These are phyloP conservation scores for Chytriomyces sp. DNA, from an alignment of 192 early-diverging fungal genomes.

Conservation along the genomic window DNA sequence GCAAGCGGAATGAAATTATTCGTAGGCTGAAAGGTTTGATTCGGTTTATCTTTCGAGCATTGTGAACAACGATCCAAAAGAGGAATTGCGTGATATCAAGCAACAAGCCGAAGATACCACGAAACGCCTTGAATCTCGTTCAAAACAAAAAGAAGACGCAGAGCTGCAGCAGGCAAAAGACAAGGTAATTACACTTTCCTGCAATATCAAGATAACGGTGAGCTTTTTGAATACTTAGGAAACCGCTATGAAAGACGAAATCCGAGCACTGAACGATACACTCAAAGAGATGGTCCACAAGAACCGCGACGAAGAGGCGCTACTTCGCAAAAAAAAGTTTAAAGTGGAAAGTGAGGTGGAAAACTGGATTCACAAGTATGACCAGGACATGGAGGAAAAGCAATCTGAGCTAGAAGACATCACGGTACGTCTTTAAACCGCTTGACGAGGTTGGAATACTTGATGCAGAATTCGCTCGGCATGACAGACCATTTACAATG, in stretches of 20 bases:
- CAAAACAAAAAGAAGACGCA: constrained; percentile 60
- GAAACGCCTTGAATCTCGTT: constrained; percentile 52
- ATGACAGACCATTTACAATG: constrained; percentile 47
- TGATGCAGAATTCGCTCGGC: neutral
- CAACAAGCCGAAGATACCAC: constrained; percentile 64
- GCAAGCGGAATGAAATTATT: constrained; percentile 57
- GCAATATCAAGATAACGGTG: neutral
- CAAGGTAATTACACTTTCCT: constrained; percentile 33
- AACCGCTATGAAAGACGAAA: constrained; percentile 40
- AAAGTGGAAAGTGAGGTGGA: constrained; percentile 65
- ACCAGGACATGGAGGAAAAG: constrained; percentile 66
- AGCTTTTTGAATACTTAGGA: no score
- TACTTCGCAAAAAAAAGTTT: constrained; percentile 58
- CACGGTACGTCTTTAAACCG: constrained; percentile 39
- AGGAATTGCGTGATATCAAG: constrained; percentile 60
- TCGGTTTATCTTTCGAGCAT: neutral
- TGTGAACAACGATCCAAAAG: constrained; percentile 18
- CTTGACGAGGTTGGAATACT: neutral
- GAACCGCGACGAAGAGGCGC: constrained; percentile 59
- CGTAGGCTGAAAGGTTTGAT: constrained; percentile 55
- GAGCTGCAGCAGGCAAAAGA: constrained; percentile 52
- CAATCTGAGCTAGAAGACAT: constrained; percentile 62
- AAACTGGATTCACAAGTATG: constrained; percentile 71
- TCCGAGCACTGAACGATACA: constrained; percentile 27
- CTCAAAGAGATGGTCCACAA: constrained; percentile 32